Percentiles rank a stretch among this genome's conserved stretches.
Conservation (phyloP, 331 rosid genomes). For the Spiraea crenata region DNA sequence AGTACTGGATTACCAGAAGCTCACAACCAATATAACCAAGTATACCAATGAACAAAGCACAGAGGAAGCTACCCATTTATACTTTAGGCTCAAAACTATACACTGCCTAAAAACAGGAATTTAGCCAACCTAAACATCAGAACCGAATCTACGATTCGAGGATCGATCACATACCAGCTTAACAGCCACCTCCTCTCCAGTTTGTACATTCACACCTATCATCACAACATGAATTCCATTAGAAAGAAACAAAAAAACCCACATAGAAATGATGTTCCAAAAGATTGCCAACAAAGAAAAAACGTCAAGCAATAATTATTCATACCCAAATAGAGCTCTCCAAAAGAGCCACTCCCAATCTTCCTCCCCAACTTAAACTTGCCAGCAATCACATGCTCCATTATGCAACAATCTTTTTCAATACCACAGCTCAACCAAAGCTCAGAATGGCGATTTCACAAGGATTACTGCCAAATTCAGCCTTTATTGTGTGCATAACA, state of each 20-base stretch:
- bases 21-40: neutral
- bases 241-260: neutral
- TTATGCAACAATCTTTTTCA: slow-evolving; percentile 39
- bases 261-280: slow-evolving; percentile 17
- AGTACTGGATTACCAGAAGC: neutral
- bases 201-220: slow-evolving; percentile 81
- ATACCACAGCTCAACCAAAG: slow-evolving; percentile 30
- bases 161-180: slow-evolving; percentile 75
- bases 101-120: neutral
- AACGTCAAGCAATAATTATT: neutral
- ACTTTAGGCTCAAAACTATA: neutral
- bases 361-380: slow-evolving; percentile 95
- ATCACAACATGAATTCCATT: slow-evolving; percentile 20
- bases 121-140: slow-evolving; percentile 13
- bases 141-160: slow-evolving; percentile 6
- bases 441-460: slow-evolving; percentile 25
- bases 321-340: slow-evolving; percentile 92
- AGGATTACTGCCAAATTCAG: slow-evolving; percentile 44
- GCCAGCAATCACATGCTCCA: slow-evolving; percentile 94
- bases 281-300: neutral
- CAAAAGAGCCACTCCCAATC: slow-evolving; percentile 99
- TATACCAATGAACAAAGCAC: neutral
- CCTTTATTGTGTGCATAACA: slow-evolving; percentile 38
- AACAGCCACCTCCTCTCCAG: slow-evolving; percentile 98
- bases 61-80: neutral